These are phyloP conservation scores for Emericellopsis cladophorae DNA, from an alignment of 2,329 filamentous ascomycete species.

Conservation along the genomic window DNA sequence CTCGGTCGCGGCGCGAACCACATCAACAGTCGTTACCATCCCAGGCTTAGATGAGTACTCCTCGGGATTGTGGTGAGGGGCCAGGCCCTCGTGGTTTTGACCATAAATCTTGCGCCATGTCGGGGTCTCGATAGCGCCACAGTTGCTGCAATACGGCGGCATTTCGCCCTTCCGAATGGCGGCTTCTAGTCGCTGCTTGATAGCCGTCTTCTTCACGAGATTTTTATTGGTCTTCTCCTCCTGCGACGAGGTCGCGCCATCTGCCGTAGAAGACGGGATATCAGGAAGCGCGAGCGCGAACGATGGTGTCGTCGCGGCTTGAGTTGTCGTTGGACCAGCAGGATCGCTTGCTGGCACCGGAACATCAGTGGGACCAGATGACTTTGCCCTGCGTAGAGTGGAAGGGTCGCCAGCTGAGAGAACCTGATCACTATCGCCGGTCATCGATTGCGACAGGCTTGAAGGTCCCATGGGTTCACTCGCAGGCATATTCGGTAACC, in stretches of 20 bases:
- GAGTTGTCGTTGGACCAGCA: constrained; percentile 8
- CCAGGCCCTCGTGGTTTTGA: constrained; percentile 54
- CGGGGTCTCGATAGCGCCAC: constrained; percentile 87
- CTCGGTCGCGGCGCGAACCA: constrained; percentile 48
- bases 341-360: constrained; percentile 35
- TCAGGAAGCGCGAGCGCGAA: background rate
- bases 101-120: constrained; percentile 92
- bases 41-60: constrained; percentile 63
- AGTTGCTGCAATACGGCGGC: constrained; percentile 84
- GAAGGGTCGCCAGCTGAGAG: constrained; percentile 5
- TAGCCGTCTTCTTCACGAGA: constrained; percentile 48
- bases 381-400: constrained; percentile 24
- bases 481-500: constrained; percentile 22
- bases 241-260: background rate
- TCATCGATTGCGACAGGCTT: constrained; percentile 18
- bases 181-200: constrained; percentile 44
- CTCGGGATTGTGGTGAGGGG: constrained; percentile 44
- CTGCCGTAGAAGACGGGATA: background rate
- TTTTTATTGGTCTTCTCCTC: constrained; percentile 37
- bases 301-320: background rate
- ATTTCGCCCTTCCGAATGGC: constrained; percentile 69
- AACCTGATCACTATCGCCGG: constrained; percentile 6
- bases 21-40: constrained; percentile 60
- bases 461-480: constrained; percentile 38
- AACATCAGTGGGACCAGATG: constrained; percentile 17